Base-by-base conservation (phyloP, 805 yeast species). In the Metschnikowia matae region DNA sequence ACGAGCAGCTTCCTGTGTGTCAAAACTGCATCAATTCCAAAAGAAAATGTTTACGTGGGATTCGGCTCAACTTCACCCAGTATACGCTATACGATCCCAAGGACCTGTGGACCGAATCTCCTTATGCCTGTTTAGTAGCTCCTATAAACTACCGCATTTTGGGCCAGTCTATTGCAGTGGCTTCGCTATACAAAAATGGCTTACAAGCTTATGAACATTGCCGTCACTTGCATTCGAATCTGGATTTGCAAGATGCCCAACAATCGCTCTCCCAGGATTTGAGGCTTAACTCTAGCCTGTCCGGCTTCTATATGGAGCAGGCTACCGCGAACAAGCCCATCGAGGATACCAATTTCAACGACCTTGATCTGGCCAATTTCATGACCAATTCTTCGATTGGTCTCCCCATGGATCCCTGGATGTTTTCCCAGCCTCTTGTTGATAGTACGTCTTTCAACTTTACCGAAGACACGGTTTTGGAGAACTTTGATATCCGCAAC, bases 1-100 rank as follows among this genome's bases (percentile, higher is more conserved):
- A 83, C 59, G 85, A 81, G 61, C 77, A 73, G 38, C 76, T 76
- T 48, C 88, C 88, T 1, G 77, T 77, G 33, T 83, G 88, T 62
- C 71, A 75, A 37, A 80, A 82, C 58, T 71, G 86, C 62, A 67
- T 77, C 45, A 78, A 77, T 48, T 73, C 81, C 8, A 71, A 74
- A 43, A 66, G 80, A 37, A 67, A 65, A 42, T 79, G 84, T 55
- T 70, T 72, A 55, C 62, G 79, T 49, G 82, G 82, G 1, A 62
- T 69, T 11, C 67, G 79, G 48, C 63, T 75, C 40, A 77, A 75
- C 55, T 76, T 77, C 58, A 68, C 75, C 35, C 79, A 66, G 56
- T 71, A 69, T 52, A 68, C 68, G 36, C 61, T 69, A 34, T 71
- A 67, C 54, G 64, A 70, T 44, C 77, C 75, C 4, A 37, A 46